Evolutionary conservation across 345 rosid species (phyloP), one percentile per base, ranked within the genome.

Genomic region (Citrus trifoliata): DNA sequence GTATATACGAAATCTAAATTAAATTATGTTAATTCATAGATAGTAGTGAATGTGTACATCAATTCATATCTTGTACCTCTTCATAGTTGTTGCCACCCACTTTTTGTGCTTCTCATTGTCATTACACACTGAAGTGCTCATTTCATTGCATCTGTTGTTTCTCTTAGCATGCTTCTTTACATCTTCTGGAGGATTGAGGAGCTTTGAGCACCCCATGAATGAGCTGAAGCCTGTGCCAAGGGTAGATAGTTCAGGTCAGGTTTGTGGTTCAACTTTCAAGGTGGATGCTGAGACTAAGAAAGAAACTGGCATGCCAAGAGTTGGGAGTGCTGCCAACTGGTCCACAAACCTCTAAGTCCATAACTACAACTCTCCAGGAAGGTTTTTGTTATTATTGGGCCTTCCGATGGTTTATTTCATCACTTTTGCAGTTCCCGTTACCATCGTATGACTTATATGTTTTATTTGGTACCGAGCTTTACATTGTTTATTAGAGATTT

Each of bases 241-340:
- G 84, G 97, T 95, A 63, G 98, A 95, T 82, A 95, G 99, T 79
- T 95, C 97, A 0, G 97, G 97, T 33, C 78, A 95, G 72, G 88
- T 92, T 33, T 93, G 97, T 5, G 97, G 97, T 66, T 89, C 97
- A 2, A 87, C 60, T 27, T 93, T 95, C 87, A 86, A 86, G 86
- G 97, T 93, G 81, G 97, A 95, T 83, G 81, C 84, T 0, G 96
- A 88, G 74, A 63, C 92, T 59, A 92, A 92, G 92, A 92, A 93
- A 90, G 91, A 85, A 76, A 21, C 79, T 46, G 87, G 94, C 86
- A 92, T 95, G 94, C 97, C 98, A 2, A 90, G 98, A 80, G 97
- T 91, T 40, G 98, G 93, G 37, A 95, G 99, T 67, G 91, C 93
- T n/a, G 93, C 88, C 77, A 90, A 95, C 81, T 93, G 99, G 99